phyloP scores from a whole-genome alignment of 192 early-diverging fungal genomes.

The Backusella liffmaniae region DNA sequence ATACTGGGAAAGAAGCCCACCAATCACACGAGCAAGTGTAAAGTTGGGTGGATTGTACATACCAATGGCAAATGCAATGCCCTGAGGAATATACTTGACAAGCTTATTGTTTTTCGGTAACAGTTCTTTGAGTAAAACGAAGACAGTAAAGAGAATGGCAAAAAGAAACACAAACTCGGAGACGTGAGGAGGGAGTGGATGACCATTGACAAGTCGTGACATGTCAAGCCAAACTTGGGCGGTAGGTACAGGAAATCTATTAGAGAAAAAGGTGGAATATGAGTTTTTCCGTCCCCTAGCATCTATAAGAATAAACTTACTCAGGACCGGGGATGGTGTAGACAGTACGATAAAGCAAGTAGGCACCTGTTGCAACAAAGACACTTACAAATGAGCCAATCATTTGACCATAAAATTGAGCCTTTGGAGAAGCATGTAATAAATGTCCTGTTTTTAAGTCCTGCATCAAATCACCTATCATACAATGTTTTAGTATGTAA shows the following conservation, averaged over 20 bases:
- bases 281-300: no score
- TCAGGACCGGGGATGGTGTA: constrained; percentile 68
- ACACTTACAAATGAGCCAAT: constrained; percentile 74
- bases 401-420: constrained; percentile 84
- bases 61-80: constrained; percentile 80
- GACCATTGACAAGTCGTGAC: constrained; percentile 73
- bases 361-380: constrained; percentile 65
- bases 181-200: constrained; percentile 63
- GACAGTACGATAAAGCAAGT: constrained; percentile 62
- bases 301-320: background rate
- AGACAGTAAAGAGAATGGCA: constrained; percentile 47
- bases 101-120: constrained; percentile 26
- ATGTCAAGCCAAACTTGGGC: constrained; percentile 80
- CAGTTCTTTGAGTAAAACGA: constrained; percentile 27
- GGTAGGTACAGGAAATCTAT: constrained; percentile 63
- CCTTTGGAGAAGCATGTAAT: constrained; percentile 75
- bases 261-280: no score
- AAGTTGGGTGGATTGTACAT: constrained; percentile 80
- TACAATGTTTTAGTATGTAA: background rate
- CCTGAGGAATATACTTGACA: constrained; percentile 58
- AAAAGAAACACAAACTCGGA: constrained; percentile 58
- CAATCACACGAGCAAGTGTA: constrained; percentile 66
- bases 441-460: constrained; percentile 88
- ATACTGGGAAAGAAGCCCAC: constrained; percentile 47
- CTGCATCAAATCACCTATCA: constrained; percentile 51